A percentile compares a stretch with the other conserved stretches of the same genome.
These are phyloP conservation scores for Colletotrichum sp. DNA, from an alignment of 2,329 filamentous ascomycete species.

Conservation along the genomic window DNA sequence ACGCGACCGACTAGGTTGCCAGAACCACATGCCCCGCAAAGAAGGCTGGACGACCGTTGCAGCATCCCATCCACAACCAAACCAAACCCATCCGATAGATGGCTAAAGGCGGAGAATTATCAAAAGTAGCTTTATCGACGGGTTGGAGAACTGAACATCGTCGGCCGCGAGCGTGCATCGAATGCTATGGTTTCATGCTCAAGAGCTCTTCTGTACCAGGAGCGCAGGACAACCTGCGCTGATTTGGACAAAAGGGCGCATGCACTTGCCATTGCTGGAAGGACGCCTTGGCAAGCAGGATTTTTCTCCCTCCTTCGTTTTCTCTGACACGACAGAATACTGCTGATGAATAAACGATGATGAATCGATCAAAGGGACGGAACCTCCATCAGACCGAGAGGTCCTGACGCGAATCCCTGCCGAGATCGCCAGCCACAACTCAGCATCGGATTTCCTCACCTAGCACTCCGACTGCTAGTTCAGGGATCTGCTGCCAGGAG, in stretches of 20 bases:
- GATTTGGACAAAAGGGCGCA: background rate
- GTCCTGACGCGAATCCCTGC: conserved; percentile 16
- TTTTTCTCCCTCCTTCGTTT: background rate
- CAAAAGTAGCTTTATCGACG: background rate
- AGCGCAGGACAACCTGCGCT: background rate
- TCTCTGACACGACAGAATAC: background rate
- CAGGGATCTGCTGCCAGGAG: conserved; percentile 11
- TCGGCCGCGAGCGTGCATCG: background rate
- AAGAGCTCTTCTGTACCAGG: background rate
- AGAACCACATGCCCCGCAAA: conserved; percentile 22
- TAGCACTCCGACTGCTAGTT: conserved; percentile 16
- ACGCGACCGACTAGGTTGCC: background rate
- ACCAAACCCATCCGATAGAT: background rate
- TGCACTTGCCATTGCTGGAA: conserved; percentile 14
- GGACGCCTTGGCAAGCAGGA: background rate
- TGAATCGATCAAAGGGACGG: conserved; percentile 14
- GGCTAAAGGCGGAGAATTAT: conserved; percentile 8
- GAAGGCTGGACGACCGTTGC: conserved; percentile 18
- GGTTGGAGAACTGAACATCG: background rate
- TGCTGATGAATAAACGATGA: conserved; percentile 10
- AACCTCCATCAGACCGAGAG: conserved; percentile 20
- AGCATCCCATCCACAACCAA: conserved; percentile 14
- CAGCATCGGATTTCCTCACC: conserved; percentile 21
- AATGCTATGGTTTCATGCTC: background rate
- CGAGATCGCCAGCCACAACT: conserved; percentile 22